Evolutionary conservation across 176 grass and related monocot species (phyloP), one percentile per base, ranked within the genome.

Genomic region (Oryza officinalis): DNA sequence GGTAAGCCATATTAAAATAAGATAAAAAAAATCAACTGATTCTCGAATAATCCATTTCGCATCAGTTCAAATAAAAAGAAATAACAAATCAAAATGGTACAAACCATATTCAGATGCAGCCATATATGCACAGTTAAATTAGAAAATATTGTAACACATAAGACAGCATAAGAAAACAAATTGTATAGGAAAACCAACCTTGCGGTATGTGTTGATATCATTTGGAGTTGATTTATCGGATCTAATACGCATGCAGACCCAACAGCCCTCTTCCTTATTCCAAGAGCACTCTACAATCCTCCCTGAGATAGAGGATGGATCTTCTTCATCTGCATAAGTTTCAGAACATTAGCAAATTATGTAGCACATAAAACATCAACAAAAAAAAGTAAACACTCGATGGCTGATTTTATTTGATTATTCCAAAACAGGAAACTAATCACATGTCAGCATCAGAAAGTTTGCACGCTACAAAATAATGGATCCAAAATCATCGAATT

Each of bases 191-290:
- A 17, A 79, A 86, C 50, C 54, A 77, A 38, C 94, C 94, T 97
- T 97, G 76, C 87, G 78, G 50, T 97, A 97, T 84, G 94, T 97
- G 61, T 94, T 97, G 61, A 97, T 97, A 40, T 97, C 94, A n/a
- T 94, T 97, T 44, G 94, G 94, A 84, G 94, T 94, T 1, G 89
- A 74, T 92, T 97, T 97, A 90, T 97, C 94, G 0, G 79, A 64
- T 86, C 94, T 72, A 79, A 94, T 27, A 2, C 94, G 85, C 92
- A 97, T 97, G 85, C 91, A 97, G 23, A 75, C 71, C 94, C 94
- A 97, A 61, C 67, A 88, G 20, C 87, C 63, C 9, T 90, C 87
- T 50, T 94, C 66, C 72, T 87, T 82, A 69, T 94, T 91, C 94
- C 89, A 94, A 23, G 89, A 92, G 44, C 94, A 97, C 73, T 97